Evolutionary conservation across 2,329 filamentous ascomycete species (phyloP), one percentile per base, ranked within the genome.

Genomic region (Xylariaceae sp.): DNA sequence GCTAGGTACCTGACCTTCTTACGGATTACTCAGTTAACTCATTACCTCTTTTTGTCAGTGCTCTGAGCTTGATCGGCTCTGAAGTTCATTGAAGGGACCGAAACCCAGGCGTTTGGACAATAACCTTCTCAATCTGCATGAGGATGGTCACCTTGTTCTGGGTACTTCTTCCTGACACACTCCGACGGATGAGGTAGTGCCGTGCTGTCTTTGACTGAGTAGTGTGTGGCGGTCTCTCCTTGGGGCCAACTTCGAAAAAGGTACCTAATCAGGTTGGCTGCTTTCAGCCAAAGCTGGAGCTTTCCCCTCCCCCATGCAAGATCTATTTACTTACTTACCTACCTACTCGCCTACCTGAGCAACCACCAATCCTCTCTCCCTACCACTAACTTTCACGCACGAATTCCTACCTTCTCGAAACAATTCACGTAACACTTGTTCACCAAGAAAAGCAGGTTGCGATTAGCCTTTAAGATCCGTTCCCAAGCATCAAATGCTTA

Each of bases 401-500:
- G 21, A 36, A 41, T 20, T 37, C 19, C 36, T 40, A 33, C 58
- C 41, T 47, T 60, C 64, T 68, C 67, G 66, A 69, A 70, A 70
- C 68, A 64, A 59, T 61, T 65, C 61, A 63, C 69, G 69, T 71
- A 66, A 70, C 69, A 71, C 64, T 59, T 63, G 49, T 34, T 56
- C 53, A 48, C 16, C 42, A 40, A 16, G 35, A 35, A 36, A 42
- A 62, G 57, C 55, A 68, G 63, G 64, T 67, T 60, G 52, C 59
- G 69, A 63, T 63, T 68, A 60, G 33, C 44, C 43, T 38, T 29
- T 44, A 46, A 22, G 50, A 48, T 55, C 23, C 17, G 48, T 45
- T 43, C 37, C 38, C 45, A 37, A 32, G 27, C 44, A 38, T 57
- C 47, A 47, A 52, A 53, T 57, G 50, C 48, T 36, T 35, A 43